Percentiles rank a stretch among this genome's conserved stretches.
These are phyloP conservation scores for Hypoxylon sp. DNA, from an alignment of 2,329 filamentous ascomycete genomes.

Conservation along the genomic window DNA sequence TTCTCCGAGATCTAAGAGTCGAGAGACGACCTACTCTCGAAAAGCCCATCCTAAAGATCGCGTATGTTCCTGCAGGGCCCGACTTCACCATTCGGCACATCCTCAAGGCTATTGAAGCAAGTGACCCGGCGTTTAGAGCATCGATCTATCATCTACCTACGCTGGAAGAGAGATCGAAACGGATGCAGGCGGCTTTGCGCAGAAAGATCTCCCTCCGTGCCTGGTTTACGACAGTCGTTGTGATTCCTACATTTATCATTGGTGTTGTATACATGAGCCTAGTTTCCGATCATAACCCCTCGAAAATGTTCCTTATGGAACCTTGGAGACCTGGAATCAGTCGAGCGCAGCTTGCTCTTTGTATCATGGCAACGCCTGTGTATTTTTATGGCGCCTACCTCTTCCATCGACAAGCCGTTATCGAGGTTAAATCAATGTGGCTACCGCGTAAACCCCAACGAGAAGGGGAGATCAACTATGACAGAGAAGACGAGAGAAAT, in stretches of 20 bases:
- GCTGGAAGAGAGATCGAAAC: constrained; percentile 83
- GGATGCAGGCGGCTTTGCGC: constrained; percentile 80
- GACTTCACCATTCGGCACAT: constrained; percentile 82
- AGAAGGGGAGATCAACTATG: constrained; percentile 3
- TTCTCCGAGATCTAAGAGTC: constrained; percentile 68
- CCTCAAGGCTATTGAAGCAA: constrained; percentile 74
- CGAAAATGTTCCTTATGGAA: constrained; percentile 77
- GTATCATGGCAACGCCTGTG: constrained; percentile 85
- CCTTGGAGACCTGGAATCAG: constrained; percentile 81
- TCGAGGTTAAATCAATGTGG: constrained; percentile 86
- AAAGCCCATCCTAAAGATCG: constrained; percentile 77
- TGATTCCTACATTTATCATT: constrained; percentile 87
- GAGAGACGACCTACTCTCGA: constrained; percentile 69
- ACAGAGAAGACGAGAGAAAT: constrained; percentile 61
- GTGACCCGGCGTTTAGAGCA: constrained; percentile 76
- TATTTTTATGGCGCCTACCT: constrained; percentile 90
- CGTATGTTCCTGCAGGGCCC: constrained; percentile 78
- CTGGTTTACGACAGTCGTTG: constrained; percentile 75
- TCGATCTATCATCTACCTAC: constrained; percentile 85
- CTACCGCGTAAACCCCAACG: constrained; percentile 72
- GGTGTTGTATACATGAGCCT: constrained; percentile 94
- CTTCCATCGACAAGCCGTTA: constrained; percentile 84
- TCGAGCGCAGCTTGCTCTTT: constrained; percentile 83
- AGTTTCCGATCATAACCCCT: constrained; percentile 70
- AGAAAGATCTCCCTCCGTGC: constrained; percentile 78